phyloP scores from a whole-genome alignment of 352 stramenopile species.

The Pythium aristosporum region DNA sequence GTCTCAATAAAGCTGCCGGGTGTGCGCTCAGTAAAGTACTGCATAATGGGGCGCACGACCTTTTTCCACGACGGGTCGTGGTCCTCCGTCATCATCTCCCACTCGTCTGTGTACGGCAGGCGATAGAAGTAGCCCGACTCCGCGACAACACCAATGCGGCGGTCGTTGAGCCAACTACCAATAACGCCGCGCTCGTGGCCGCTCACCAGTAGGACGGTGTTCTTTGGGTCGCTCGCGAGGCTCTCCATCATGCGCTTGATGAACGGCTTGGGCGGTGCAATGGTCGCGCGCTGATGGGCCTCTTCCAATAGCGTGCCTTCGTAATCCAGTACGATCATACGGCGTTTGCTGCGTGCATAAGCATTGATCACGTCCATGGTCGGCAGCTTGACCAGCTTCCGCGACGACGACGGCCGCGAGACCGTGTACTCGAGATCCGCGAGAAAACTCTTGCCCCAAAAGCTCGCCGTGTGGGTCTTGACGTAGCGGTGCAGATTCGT shows the following conservation, averaged over 20 bases:
- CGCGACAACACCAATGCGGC: conserved; percentile 52
- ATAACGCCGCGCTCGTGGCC: conserved; percentile 71
- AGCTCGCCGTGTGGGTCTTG: conserved; percentile 81
- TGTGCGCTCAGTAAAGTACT: conserved; percentile 74
- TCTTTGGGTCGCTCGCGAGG: conserved; percentile 50
- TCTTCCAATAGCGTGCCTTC: conserved; percentile 77
- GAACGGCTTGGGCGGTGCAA: conserved; percentile 56
- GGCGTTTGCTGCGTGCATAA: conserved; percentile 56
- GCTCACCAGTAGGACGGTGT: conserved; percentile 61
- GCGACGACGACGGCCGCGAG: conserved; percentile 35
- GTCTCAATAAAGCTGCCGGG: conserved; percentile 64
- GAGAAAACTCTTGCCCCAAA: conserved; percentile 84
- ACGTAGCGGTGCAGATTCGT: conserved; percentile 87
- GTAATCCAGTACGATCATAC: conserved; percentile 79
- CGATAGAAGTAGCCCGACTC: conserved; percentile 67
- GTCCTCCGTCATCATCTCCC: conserved; percentile 60
- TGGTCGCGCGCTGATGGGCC: conserved; percentile 54
- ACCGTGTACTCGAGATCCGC: conserved; percentile 63
- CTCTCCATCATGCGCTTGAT: conserved; percentile 60
- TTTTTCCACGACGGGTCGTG: conserved; percentile 70
- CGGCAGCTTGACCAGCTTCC: conserved; percentile 50
- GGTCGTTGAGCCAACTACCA: conserved; percentile 66
- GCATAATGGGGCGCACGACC: conserved; percentile 70
- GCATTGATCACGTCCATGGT: conserved; percentile 45
- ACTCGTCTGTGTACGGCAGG: conserved; percentile 46